A percentile compares a stretch with the other conserved stretches of the same genome.
These are phyloP conservation scores for Boletus subparvulus DNA, from an alignment of 768 basidiomycete genomes.

Conservation along the genomic window DNA sequence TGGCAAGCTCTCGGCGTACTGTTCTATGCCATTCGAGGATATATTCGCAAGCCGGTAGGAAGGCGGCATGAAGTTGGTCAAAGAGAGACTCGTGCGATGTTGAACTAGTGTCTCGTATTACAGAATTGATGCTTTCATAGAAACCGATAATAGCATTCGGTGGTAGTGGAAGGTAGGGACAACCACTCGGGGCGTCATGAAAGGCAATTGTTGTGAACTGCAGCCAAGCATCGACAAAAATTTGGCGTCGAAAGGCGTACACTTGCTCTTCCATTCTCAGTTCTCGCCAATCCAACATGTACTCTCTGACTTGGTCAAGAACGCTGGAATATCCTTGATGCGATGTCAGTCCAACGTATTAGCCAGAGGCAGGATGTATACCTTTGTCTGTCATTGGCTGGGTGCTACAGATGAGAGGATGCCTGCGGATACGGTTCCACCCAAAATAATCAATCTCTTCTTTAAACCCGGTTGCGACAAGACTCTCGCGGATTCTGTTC, in stretches of 20 bases:
- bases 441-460: constrained; percentile 31
- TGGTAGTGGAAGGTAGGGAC: constrained; percentile 27
- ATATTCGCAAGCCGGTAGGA: constrained; percentile 14
- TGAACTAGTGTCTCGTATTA: constrained; percentile 24
- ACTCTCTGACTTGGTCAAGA: constrained; percentile 21
- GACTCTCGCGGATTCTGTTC: constrained; percentile 19
- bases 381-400: constrained; percentile 24
- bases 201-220: constrained; percentile 20
- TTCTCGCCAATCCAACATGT: constrained; percentile 33
- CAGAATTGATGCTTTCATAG: constrained; percentile 18
- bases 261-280: constrained; percentile 31
- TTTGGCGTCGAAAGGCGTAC: constrained; percentile 25
- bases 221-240: constrained; percentile 28
- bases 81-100: constrained; percentile 10
- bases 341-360: constrained; percentile 5
- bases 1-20: constrained; percentile 27
- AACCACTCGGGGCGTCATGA: constrained; percentile 7
- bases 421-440: constrained; percentile 33
- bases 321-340: constrained; percentile 17
- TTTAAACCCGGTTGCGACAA: constrained; percentile 20
- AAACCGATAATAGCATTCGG: constrained; percentile 28
- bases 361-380: constrained; percentile 1
- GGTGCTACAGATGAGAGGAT: constrained; percentile 27
- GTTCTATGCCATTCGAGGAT: constrained; percentile 29
- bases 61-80: constrained; percentile 17